Percentiles rank a stretch among this genome's conserved stretches.
phyloP scores from a whole-genome alignment of 2,329 filamentous ascomycete genomes.

The Salinomyces thailandicus region DNA sequence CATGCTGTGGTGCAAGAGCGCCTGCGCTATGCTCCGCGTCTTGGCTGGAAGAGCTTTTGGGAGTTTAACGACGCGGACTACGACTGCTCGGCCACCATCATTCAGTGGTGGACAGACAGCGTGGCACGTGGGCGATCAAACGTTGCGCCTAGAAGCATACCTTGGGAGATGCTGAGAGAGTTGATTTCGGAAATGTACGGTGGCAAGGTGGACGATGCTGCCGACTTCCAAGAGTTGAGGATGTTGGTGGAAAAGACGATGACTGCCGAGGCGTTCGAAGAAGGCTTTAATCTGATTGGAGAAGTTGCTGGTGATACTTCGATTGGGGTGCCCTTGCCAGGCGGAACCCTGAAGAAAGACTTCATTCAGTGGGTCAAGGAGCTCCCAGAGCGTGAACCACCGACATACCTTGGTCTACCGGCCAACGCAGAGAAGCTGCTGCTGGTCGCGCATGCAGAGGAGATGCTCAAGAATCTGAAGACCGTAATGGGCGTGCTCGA shows the following conservation, averaged over 20 bases:
- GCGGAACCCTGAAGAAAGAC: slow-evolving; percentile 69
- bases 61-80: slow-evolving; percentile 99
- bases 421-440: slow-evolving; percentile 94
- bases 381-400: slow-evolving; percentile 88
- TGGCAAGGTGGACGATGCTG: slow-evolving; percentile 90
- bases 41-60: slow-evolving; percentile 99
- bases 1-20: slow-evolving; percentile 94
- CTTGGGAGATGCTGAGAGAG: slow-evolving; percentile 90
- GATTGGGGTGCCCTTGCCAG: slow-evolving; percentile 59
- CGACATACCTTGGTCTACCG: slow-evolving; percentile 85
- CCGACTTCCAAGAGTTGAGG: slow-evolving; percentile 64
- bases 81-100: slow-evolving; percentile 91
- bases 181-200: slow-evolving; percentile 92
- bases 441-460: slow-evolving; percentile 75
- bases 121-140: slow-evolving; percentile 80
- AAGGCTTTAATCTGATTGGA: slow-evolving; percentile 79
- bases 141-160: slow-evolving; percentile 83
- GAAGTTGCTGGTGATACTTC: slow-evolving; percentile 33
- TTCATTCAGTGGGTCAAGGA: slow-evolving; percentile 87
- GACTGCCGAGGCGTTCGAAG: slow-evolving; percentile 81
- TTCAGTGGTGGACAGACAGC: slow-evolving; percentile 85
- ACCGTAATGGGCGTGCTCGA: slow-evolving; percentile 81
- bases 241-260: slow-evolving; percentile 67
- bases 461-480: slow-evolving; percentile 72
- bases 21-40: slow-evolving; percentile 79